Evolutionary conservation across 176 grass and related monocot genomes (phyloP).

Genomic region (Carex kokanica): DNA sequence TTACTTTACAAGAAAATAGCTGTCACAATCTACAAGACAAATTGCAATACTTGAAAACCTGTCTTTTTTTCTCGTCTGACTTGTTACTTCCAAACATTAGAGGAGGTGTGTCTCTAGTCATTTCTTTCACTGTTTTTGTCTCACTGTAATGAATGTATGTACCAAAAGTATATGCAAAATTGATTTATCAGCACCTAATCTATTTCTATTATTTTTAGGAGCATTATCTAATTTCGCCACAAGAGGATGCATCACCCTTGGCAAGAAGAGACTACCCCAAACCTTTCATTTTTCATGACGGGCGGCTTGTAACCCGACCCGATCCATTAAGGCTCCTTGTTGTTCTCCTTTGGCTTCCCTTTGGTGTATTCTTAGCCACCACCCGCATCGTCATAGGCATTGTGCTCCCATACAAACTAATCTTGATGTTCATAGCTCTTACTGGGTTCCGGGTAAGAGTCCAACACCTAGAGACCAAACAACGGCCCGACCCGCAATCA

Average conservation of each 20-base stretch:
- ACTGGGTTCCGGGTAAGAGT: constrained; percentile 42
- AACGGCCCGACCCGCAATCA: not conserved
- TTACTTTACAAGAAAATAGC: not conserved
- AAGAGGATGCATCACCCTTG: constrained; percentile 25
- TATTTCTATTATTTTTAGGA: constrained; percentile 22
- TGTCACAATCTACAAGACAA: constrained; percentile 1
- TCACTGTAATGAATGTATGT: not conserved
- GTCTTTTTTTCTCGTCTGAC: not conserved
- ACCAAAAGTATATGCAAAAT: not conserved
- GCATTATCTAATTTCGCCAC: constrained; percentile 7
- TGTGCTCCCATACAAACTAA: constrained; percentile 26
- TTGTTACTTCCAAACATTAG: not conserved
- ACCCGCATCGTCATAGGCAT: constrained; percentile 36
- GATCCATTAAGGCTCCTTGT: constrained; percentile 29
- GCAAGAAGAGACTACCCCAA: constrained; percentile 34
- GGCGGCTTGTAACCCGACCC: constrained; percentile 35
- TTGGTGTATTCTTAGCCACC: constrained; percentile 34
- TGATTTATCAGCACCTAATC: not conserved
- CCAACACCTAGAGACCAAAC: not conserved
- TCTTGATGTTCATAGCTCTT: constrained; percentile 24
- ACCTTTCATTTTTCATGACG: constrained; percentile 67
- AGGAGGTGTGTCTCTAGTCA: not conserved
- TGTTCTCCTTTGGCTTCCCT: constrained; percentile 40
- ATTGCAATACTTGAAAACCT: not conserved
- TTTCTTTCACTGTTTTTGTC: no score